Evolutionary conservation across 2,329 filamentous ascomycete genomes (phyloP).

Genomic region (Colletotrichum kahawae): DNA sequence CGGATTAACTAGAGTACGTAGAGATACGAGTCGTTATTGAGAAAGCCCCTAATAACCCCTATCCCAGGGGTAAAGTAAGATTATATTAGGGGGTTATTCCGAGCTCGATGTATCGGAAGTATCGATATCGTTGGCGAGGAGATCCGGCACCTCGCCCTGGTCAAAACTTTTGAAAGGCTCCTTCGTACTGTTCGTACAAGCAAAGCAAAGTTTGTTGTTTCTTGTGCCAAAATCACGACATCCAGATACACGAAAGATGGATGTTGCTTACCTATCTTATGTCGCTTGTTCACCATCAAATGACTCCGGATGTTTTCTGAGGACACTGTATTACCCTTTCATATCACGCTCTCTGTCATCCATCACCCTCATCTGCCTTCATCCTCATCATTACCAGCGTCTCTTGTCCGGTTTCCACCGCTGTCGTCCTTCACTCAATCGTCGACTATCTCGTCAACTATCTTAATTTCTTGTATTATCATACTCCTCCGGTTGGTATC

Average conservation of each 20-base stretch:
- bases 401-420: neutral
- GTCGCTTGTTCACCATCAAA: accelerated
- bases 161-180: neutral
- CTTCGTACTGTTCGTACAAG: neutral
- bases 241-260: neutral
- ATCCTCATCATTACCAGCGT: neutral
- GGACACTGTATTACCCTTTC: neutral
- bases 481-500: neutral
- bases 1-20: neutral
- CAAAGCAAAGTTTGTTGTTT: neutral
- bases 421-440: accelerated
- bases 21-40: neutral
- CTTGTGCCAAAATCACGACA: no score
- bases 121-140: neutral
- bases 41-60: neutral
- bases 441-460: neutral
- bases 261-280: neutral
- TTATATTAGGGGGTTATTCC: neutral
- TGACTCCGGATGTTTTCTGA: neutral
- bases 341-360: neutral
- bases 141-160: neutral
- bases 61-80: neutral
- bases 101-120: neutral
- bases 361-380: neutral
- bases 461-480: neutral